phyloP scores from a whole-genome alignment of 2,329 filamentous ascomycete species.

The Ceratocystis eucalypticola region DNA sequence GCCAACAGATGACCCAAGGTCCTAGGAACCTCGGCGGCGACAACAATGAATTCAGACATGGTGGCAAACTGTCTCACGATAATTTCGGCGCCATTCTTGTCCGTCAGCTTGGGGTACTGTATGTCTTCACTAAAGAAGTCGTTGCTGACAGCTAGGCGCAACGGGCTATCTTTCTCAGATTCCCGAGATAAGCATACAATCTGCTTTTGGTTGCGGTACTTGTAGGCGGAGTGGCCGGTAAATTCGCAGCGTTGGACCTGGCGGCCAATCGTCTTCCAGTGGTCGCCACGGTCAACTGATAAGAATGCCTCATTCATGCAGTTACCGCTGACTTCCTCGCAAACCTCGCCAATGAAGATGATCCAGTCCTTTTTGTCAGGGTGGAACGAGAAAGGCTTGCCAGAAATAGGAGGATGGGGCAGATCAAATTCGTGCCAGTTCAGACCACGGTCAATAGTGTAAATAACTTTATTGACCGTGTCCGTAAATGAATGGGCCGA shows the following conservation, averaged over 20 bases:
- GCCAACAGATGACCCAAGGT: slow-evolving; percentile 55
- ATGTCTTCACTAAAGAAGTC: slow-evolving; percentile 57
- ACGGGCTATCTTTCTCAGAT: slow-evolving; percentile 40
- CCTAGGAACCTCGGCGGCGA: slow-evolving; percentile 42
- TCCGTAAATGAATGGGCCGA: slow-evolving; percentile 31
- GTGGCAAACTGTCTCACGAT: slow-evolving; percentile 71
- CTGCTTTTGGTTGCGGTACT: slow-evolving; percentile 38
- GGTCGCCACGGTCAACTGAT: slow-evolving; percentile 64
- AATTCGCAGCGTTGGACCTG: slow-evolving; percentile 79
- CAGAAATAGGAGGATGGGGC: slow-evolving; percentile 38
- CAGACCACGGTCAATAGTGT: slow-evolving; percentile 66
- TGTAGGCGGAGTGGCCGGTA: slow-evolving; percentile 50
- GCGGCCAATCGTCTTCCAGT: slow-evolving; percentile 61
- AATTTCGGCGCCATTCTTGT: slow-evolving; percentile 43
- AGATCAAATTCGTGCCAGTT: slow-evolving; percentile 62
- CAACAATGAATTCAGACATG: slow-evolving; percentile 93
- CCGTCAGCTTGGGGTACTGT: slow-evolving; percentile 34
- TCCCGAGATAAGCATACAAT: slow-evolving; percentile 46
- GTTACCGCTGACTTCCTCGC: slow-evolving; percentile 38
- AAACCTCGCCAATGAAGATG: slow-evolving; percentile 73
- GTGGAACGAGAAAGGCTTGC: slow-evolving; percentile 58
- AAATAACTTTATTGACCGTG: slow-evolving; percentile 42
- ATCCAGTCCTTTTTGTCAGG: slow-evolving; percentile 77
- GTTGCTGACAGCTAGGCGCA: slow-evolving; percentile 62
- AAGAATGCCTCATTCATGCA: slow-evolving; percentile 66